Base-by-base conservation (phyloP, 1,284 basidiomycete species). In the Cystobasidiaceae sp. region DNA sequence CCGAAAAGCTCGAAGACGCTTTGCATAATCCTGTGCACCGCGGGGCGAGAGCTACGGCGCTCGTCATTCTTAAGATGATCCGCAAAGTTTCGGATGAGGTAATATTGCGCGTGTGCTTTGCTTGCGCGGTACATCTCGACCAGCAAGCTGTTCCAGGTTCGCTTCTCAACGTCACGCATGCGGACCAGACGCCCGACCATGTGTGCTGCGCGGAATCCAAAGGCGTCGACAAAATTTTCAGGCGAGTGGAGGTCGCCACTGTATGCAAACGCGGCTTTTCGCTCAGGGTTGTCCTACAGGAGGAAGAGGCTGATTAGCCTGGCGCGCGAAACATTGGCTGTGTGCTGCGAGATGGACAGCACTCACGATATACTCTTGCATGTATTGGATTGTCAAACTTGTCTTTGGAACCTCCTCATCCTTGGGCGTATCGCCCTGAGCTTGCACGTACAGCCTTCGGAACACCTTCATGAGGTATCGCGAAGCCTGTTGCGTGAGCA, bases 141-240 rank as follows among this genome's bases (percentile, higher is more conserved):
- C 23, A 78, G 70, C 13, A 78, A 66, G 60, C 69, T 71, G 69
- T 78, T 78, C 77, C 77, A 78, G 9, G 73, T 71, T 30, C 72
- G 67, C 68, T 75, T 73, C 61, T 74, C 73, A 45, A 75, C 70
- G 64, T 78, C 77, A 7, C 77, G 72, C 62, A 76, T 75, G 33
- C 71, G 69, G 5, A 78, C 69, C 21, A 77, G 73, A 54, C 74
- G 76, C 43, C 75, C 75, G 27, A 74, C 73, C 27, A 77, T 65
- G 70, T 75, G 76, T 9, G 76, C 77, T 6, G 77, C 76, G 9
- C 77, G 75, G 69, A 77, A 75, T 6, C 76, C 77, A 56, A 78
- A 78, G 1, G 77, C 77, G 52, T 72, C 67, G 54, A 78, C 71
- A 65, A 75, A 77, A 51, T 76, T 72, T 55, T 73, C 70, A 41